phyloP scores from a whole-genome alignment of 108 stramenopile genomes.

The Discostella stelligeroides region DNA sequence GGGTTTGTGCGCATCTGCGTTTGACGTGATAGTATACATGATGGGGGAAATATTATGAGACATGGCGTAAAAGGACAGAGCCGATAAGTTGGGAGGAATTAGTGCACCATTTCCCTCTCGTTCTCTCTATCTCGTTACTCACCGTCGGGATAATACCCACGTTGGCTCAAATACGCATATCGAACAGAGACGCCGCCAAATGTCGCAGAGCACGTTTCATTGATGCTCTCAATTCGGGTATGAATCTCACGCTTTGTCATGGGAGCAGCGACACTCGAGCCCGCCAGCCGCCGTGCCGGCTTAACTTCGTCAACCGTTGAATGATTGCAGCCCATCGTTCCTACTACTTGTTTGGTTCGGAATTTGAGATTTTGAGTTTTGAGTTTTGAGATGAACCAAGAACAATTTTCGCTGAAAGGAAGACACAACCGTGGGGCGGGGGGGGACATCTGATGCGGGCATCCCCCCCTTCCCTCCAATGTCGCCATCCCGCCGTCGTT shows the following conservation, averaged over 20 bases:
- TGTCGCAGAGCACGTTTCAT: constrained; percentile 26
- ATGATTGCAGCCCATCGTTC: constrained; percentile 14
- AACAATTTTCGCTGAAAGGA: too few species aligned
- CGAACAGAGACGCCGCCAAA: constrained; percentile 70
- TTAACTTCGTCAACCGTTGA: not conserved
- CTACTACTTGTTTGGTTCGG: not conserved
- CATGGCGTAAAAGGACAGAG: too few species aligned
- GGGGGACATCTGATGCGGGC: too few species aligned
- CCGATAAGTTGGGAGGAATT: too few species aligned
- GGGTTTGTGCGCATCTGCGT: constrained; percentile 72
- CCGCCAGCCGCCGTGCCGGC: not conserved
- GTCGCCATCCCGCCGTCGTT: too few species aligned
- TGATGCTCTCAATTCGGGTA: constrained; percentile 26
- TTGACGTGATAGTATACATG: not conserved
- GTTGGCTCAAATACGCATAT: constrained; percentile 82
- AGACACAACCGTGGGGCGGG: too few species aligned
- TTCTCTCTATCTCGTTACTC: constrained; percentile 7
- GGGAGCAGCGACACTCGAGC: constrained; percentile 1
- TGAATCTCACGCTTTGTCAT: constrained; percentile 30
- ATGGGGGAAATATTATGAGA: too few species aligned
- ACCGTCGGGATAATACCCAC: constrained; percentile 91
- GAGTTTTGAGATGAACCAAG: too few species aligned
- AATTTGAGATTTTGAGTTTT: too few species aligned
- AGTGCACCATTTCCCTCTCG: too few species aligned
- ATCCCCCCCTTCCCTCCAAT: too few species aligned